Conservation (phyloP, 1,139 yeast genomes). For the Taphrina flavorubra region DNA sequence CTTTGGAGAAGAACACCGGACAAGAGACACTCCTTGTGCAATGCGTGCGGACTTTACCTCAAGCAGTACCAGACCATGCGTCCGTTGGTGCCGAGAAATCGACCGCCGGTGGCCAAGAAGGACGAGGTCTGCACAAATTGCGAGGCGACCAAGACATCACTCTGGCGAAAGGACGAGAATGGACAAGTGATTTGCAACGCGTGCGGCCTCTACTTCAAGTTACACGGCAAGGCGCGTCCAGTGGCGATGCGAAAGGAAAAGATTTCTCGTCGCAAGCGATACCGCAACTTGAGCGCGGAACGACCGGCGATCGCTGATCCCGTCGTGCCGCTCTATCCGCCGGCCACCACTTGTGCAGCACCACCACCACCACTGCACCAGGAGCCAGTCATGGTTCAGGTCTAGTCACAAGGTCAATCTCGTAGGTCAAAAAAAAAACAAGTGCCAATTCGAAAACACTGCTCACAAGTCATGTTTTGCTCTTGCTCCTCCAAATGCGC, state of each 20-base stretch:
- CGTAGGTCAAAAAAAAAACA: background rate
- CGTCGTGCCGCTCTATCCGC: background rate
- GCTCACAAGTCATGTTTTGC: background rate
- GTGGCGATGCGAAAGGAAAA: slow-evolving; percentile 73
- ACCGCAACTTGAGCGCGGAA: slow-evolving; percentile 35
- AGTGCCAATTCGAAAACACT: too few species aligned
- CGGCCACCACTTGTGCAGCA: background rate
- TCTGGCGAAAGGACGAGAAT: slow-evolving; percentile 82
- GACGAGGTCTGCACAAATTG: slow-evolving; percentile 58
- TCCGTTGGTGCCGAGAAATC: slow-evolving; percentile 49
- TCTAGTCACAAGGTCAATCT: background rate
- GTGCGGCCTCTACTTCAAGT: slow-evolving; percentile 77
- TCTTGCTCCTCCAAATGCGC: background rate
- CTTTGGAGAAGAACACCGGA: slow-evolving; percentile 73
- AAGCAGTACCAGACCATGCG: slow-evolving; percentile 55
- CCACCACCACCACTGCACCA: background rate
- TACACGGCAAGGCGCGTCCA: slow-evolving; percentile 82
- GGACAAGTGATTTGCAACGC: slow-evolving; percentile 83
- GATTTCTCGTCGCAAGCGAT: slow-evolving; percentile 73
- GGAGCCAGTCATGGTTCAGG: slow-evolving; percentile 7
- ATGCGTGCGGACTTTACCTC: slow-evolving; percentile 68
- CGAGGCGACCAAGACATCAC: slow-evolving; percentile 80
- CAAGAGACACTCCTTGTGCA: slow-evolving; percentile 65
- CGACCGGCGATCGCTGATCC: background rate
- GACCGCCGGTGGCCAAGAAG: slow-evolving; percentile 29